Percentiles rank a stretch among this genome's conserved stretches.
Evolutionary conservation across 2,329 filamentous ascomycete species (phyloP).

Genomic region (Lachnellula arida): DNA sequence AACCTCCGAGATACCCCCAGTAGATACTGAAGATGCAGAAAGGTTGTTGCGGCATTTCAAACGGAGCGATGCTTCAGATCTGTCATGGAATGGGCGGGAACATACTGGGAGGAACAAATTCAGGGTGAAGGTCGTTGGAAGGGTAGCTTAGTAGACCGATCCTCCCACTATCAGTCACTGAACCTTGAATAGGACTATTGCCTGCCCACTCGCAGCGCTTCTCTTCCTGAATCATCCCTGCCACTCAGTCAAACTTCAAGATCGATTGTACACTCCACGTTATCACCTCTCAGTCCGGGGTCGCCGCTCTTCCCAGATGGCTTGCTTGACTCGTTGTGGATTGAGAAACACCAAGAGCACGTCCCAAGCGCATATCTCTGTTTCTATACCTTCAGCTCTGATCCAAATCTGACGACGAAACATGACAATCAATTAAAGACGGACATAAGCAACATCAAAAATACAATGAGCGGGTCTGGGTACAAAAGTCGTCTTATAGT

Average conservation of each 20-base stretch:
- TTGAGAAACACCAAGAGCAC: constrained; percentile 81
- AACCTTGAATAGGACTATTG: constrained; percentile 41
- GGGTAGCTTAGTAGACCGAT: constrained; percentile 54
- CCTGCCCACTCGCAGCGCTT: constrained; percentile 54
- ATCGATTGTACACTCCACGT: constrained; percentile 75
- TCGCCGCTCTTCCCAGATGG: constrained; percentile 88
- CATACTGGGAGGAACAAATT: constrained; percentile 50
- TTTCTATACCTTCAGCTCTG: constrained; percentile 73
- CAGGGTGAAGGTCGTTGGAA: constrained; percentile 68
- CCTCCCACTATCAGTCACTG: constrained; percentile 24
- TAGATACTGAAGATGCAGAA: constrained; percentile 61
- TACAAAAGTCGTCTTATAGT: constrained; percentile 76
- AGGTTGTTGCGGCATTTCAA: constrained; percentile 63
- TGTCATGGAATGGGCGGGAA: constrained; percentile 63
- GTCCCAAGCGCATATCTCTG: constrained; percentile 76
- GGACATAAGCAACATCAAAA: constrained; percentile 76
- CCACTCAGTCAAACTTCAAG: constrained; percentile 38
- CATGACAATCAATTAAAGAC: constrained; percentile 83
- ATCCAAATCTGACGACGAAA: constrained; percentile 68
- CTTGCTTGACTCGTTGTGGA: constrained; percentile 74
- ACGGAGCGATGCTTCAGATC: constrained; percentile 56
- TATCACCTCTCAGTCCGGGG: constrained; percentile 81
- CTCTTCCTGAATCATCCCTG: constrained; percentile 45
- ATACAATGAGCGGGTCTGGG: constrained; percentile 60
- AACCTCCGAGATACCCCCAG: constrained; percentile 63